These are phyloP conservation scores for Juglanconis juglandina DNA, from an alignment of 2,329 filamentous ascomycete genomes.

Conservation along the genomic window DNA sequence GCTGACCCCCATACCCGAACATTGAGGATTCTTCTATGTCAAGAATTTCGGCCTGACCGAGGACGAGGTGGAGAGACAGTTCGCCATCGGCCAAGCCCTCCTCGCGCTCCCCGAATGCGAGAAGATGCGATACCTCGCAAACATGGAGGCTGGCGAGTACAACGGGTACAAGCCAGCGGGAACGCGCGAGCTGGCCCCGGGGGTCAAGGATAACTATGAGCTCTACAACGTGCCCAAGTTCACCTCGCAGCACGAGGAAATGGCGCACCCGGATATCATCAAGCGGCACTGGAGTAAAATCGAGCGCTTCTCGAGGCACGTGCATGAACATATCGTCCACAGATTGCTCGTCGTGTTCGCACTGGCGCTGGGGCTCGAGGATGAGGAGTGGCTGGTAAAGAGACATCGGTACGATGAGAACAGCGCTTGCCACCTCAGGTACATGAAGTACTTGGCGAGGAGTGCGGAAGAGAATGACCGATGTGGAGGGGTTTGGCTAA, in stretches of 20 bases:
- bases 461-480: conserved; percentile 33
- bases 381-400: conserved; percentile 53
- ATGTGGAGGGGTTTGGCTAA: conserved; percentile 34
- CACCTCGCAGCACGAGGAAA: conserved; percentile 40
- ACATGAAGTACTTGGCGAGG: conserved; percentile 54
- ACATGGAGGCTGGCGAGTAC: conserved; percentile 46
- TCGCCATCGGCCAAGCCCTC: conserved; percentile 53
- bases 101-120: conserved; percentile 45
- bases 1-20: not conserved
- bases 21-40: conserved; percentile 49
- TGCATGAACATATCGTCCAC: conserved; percentile 43
- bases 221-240: conserved; percentile 61
- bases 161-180: conserved; percentile 48
- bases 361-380: conserved; percentile 53
- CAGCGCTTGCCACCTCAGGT: conserved; percentile 55
- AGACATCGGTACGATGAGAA: conserved; percentile 53
- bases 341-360: conserved; percentile 56
- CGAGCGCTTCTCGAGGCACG: conserved; percentile 45
- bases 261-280: conserved; percentile 42
- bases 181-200: conserved; percentile 22
- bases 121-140: conserved; percentile 47
- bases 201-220: conserved; percentile 52
- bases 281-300: conserved; percentile 49
- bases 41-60: conserved; percentile 55
- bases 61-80: conserved; percentile 53